Conservation (phyloP, 768 basidiomycete species). For the Saitozyma podzolica region DNA sequence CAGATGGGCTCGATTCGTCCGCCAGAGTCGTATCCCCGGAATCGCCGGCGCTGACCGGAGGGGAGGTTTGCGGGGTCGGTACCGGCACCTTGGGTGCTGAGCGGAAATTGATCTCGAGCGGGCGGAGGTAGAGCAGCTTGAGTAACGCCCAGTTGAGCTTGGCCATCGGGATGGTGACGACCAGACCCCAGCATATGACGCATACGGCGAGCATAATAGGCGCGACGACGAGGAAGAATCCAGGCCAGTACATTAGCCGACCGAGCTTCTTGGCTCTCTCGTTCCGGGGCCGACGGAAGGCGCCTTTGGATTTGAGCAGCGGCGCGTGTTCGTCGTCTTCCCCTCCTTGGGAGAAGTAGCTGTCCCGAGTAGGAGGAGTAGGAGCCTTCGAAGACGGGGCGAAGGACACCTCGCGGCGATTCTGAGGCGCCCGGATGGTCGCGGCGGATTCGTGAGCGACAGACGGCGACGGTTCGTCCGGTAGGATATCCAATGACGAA, state of each 20-base stretch:
- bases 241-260: constrained; percentile 76
- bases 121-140: constrained; percentile 73
- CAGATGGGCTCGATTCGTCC: constrained; percentile 54
- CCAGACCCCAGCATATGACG: constrained; percentile 87
- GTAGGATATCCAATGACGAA: constrained; percentile 1
- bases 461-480: constrained; percentile 6
- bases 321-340: constrained; percentile 28
- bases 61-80: constrained; percentile 39
- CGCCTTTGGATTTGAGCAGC: constrained; percentile 20
- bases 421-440: no score
- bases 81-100: constrained; percentile 72
- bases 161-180: constrained; percentile 97
- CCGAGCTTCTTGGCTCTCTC: constrained; percentile 58
- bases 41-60: background rate
- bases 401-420: constrained; percentile 48
- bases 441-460: no score
- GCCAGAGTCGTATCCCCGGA: constrained; percentile 26
- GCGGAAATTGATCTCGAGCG: constrained; percentile 86
- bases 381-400: constrained; percentile 26
- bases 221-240: constrained; percentile 73
- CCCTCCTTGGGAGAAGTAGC: background rate
- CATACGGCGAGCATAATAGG: constrained; percentile 87
- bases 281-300: constrained; percentile 42
- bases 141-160: constrained; percentile 94
- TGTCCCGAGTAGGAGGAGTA: background rate